Conservation (phyloP, 2,329 filamentous ascomycete species). For the Phialophora expanda region DNA sequence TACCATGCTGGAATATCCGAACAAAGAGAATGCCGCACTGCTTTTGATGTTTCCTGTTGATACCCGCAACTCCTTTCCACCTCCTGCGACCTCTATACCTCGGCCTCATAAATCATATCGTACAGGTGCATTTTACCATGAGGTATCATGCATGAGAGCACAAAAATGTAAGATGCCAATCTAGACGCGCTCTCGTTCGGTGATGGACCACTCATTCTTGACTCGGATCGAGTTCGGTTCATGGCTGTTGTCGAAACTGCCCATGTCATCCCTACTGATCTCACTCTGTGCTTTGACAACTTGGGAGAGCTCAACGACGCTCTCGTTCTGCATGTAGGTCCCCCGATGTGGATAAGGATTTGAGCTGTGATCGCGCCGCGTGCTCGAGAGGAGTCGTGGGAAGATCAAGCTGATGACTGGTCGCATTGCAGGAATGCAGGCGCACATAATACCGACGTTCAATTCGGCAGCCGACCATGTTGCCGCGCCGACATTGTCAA, state of each 20-base stretch:
- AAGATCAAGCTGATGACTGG: constrained; percentile 50
- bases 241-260: constrained; percentile 18
- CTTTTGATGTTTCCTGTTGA: background rate
- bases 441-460: constrained; percentile 51
- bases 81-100: background rate
- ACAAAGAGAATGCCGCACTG: background rate
- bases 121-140: background rate
- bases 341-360: constrained; percentile 21
- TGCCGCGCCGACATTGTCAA: constrained; percentile 49
- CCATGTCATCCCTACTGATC: constrained; percentile 24
- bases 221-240: constrained; percentile 23
- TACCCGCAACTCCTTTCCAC: background rate
- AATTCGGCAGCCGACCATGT: constrained; percentile 54
- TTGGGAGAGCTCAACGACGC: constrained; percentile 26
- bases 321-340: constrained; percentile 22
- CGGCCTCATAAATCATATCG: background rate
- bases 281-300: constrained; percentile 22
- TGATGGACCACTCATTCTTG: constrained; percentile 31
- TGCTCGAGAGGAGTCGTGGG: constrained; percentile 45
- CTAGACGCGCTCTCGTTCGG: constrained; percentile 17
- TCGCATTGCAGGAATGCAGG: constrained; percentile 51
- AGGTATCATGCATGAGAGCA: background rate
- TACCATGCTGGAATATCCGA: background rate
- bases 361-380: constrained; percentile 19
- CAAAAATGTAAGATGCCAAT: background rate